phyloP scores from a whole-genome alignment of 306 rosid genomes.

The Glycine soja region DNA sequence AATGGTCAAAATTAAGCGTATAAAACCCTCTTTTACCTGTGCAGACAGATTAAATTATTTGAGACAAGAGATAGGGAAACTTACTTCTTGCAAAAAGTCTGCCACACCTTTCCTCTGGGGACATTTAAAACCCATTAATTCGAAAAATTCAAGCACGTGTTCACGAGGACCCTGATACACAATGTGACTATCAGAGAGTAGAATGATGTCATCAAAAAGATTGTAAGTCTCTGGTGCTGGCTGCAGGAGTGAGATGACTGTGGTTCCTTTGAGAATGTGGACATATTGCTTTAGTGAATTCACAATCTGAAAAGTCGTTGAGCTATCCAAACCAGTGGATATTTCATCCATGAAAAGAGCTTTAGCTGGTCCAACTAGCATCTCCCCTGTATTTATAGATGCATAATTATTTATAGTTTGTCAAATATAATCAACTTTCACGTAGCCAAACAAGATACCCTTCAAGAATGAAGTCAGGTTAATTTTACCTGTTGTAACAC shows the following conservation, averaged over 20 bases:
- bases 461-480: slow-evolving; percentile 13
- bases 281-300: slow-evolving; percentile 63
- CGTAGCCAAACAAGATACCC: not conserved
- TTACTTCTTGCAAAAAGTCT: slow-evolving; percentile 71
- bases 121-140: slow-evolving; percentile 62
- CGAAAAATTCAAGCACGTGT: slow-evolving; percentile 58
- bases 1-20: slow-evolving; percentile 14
- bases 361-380: slow-evolving; percentile 71
- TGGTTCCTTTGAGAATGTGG: slow-evolving; percentile 67
- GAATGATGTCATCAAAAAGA: slow-evolving; percentile 69
- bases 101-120: slow-evolving; percentile 70
- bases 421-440: slow-evolving; percentile 29
- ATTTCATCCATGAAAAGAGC: slow-evolving; percentile 74
- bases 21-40: not conserved
- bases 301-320: slow-evolving; percentile 69
- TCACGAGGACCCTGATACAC: slow-evolving; percentile 71
- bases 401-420: slow-evolving; percentile 18
- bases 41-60: not conserved
- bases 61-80: slow-evolving; percentile 33
- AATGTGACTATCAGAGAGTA: slow-evolving; percentile 69
- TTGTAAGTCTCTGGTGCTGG: slow-evolving; percentile 77
- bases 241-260: slow-evolving; percentile 64
- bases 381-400: slow-evolving; percentile 56
- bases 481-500: slow-evolving; percentile 68
- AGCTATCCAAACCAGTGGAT: slow-evolving; percentile 76